Evolutionary conservation across 352 stramenopile genomes (phyloP).

Genomic region (Phytophthora sansomeana): DNA sequence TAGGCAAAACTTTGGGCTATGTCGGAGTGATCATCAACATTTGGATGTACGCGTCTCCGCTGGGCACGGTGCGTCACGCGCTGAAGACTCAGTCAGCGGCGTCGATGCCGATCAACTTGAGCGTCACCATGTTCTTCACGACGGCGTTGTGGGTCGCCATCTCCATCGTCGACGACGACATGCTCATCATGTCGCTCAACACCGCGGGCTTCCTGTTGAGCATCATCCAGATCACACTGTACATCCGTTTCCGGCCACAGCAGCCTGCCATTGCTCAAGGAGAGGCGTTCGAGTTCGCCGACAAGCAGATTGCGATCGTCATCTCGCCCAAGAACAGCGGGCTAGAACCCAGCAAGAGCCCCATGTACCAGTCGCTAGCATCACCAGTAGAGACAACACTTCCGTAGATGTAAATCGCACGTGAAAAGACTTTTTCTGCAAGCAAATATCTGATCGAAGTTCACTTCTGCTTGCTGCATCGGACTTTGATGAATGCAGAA

Average conservation of each 20-base stretch:
- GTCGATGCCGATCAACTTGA: conserved; percentile 41
- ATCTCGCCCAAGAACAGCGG: conserved; percentile 28
- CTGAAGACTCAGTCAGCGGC: conserved; percentile 25
- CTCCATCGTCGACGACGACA: conserved; percentile 33
- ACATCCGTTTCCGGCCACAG: conserved; percentile 31
- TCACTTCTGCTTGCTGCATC: too few species aligned
- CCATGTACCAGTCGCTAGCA: conserved; percentile 30
- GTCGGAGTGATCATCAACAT: conserved; percentile 38
- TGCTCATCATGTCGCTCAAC: conserved; percentile 43
- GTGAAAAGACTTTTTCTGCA: too few species aligned
- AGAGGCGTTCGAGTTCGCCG: conserved; percentile 17
- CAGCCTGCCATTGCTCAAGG: conserved; percentile 17
- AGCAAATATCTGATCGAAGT: too few species aligned
- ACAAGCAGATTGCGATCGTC: conserved; percentile 27
- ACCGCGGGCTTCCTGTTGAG: conserved; percentile 33
- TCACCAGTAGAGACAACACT: conserved; percentile 20
- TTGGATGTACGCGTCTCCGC: conserved; percentile 40
- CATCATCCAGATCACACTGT: conserved; percentile 37
- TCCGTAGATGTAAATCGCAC: conserved; percentile 1
- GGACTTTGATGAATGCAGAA: too few species aligned
- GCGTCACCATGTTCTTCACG: conserved; percentile 33
- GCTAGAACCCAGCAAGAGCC: conserved; percentile 25
- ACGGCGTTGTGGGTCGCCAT: conserved; percentile 32
- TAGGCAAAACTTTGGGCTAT: conserved; percentile 40
- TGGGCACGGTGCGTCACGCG: conserved; percentile 34